Conservation (phyloP, 108 stramenopile species). For the Pseudonitzschia multistriata region DNA sequence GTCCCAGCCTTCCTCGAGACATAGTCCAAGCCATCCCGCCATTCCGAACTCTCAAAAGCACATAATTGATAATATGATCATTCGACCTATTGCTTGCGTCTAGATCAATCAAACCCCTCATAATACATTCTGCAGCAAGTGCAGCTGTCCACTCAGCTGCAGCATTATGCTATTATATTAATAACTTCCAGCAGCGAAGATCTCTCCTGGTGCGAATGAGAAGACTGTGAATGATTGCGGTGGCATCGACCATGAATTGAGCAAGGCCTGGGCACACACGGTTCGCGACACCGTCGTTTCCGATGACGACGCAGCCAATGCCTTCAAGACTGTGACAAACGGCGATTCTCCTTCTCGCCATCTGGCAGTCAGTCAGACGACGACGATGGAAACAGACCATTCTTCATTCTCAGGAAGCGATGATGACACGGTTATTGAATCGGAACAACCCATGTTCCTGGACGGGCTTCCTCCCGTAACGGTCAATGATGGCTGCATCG, state of each 20-base stretch:
- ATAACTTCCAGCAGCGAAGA: slow-evolving; percentile 68
- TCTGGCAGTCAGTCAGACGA: neutral
- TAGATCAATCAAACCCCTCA: slow-evolving; percentile 30
- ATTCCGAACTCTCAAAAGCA: slow-evolving; percentile 31
- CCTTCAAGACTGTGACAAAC: neutral
- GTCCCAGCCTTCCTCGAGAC: neutral
- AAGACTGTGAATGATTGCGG: neutral
- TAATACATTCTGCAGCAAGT: slow-evolving; percentile 16
- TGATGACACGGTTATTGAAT: slow-evolving; percentile 3
- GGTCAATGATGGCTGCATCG: neutral
- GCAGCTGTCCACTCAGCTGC: slow-evolving; percentile 1
- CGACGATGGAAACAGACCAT: neutral
- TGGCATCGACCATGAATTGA: neutral
- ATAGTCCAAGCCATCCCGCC: slow-evolving; percentile 5
- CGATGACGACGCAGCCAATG: slow-evolving; percentile 1
- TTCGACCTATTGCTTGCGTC: slow-evolving; percentile 55
- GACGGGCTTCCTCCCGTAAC: neutral
- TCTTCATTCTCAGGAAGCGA: slow-evolving; percentile 8
- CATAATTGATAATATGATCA: slow-evolving; percentile 49
- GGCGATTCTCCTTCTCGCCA: neutral
- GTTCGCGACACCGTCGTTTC: slow-evolving; percentile 6
- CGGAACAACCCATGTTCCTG: slow-evolving; percentile 13
- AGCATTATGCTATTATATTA: slow-evolving; percentile 8
- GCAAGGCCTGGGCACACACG: neutral
- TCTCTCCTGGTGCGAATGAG: slow-evolving; percentile 40